phyloP scores from a whole-genome alignment of 306 rosid species.

The Cicer bijugum region DNA sequence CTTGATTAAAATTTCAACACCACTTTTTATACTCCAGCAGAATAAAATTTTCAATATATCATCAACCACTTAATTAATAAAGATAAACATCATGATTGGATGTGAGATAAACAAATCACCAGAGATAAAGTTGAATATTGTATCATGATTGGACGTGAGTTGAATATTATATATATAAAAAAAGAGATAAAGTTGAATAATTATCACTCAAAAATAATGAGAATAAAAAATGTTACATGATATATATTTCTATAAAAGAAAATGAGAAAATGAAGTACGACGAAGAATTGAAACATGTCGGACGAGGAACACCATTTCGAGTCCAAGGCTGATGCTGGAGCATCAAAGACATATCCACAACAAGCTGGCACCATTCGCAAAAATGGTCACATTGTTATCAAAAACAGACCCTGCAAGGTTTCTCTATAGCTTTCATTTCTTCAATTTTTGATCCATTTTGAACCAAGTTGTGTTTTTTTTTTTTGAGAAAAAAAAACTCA shows the following conservation, averaged over 20 bases:
- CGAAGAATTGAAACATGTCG: constrained; percentile 53
- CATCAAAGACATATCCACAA: constrained; percentile 94
- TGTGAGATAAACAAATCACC: background rate
- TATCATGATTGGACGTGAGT: background rate
- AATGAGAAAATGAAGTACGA: background rate
- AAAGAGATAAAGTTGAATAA: background rate
- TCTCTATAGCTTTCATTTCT: background rate
- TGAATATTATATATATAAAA: too few species aligned
- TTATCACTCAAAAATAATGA: background rate
- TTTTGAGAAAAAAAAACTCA: background rate
- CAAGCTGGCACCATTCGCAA: constrained; percentile 98
- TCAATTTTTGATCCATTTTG: background rate
- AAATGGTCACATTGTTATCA: constrained; percentile 90
- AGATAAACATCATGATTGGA: background rate
- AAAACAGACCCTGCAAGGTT: constrained; percentile 96
- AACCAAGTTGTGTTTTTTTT: background rate
- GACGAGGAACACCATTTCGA: constrained; percentile 99
- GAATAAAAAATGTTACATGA: background rate
- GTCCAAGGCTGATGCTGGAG: constrained; percentile 97
- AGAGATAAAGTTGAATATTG: too few species aligned
- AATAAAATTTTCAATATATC: too few species aligned
- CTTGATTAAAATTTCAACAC: too few species aligned
- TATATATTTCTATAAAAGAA: constrained; percentile 1
- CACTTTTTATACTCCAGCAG: too few species aligned
- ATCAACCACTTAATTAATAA: too few species aligned